Evolutionary conservation across 1,284 basidiomycete species (phyloP), one percentile per base, ranked within the genome.

Genomic region (Phlebopus sp.): DNA sequence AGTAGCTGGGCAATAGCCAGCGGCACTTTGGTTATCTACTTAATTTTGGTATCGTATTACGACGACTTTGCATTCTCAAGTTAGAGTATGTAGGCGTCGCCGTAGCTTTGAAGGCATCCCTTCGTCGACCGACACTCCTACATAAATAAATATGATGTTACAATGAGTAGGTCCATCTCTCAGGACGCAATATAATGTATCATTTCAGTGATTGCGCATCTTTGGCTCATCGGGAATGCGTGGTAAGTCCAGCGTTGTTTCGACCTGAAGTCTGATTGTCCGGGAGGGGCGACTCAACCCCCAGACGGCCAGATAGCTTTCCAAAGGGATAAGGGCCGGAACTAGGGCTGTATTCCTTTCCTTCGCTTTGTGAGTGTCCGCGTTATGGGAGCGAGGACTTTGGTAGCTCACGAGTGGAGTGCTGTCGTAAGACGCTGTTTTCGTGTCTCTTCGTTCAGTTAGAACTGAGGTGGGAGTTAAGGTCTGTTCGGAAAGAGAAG

Each of bases 241-340:
- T 11, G 17, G 37, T 15, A 15, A 21, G 3, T n/a, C 17, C 1
- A 5, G 37, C 30, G 17, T 38, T 18, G 37, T 19, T 43, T 15
- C 29, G 32, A 13, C 37, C 6, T 14, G 29, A 17, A 19, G 4
- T 2, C 8, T 30, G 8, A 21, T 19, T 19, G 27, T 30, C 27
- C 4, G 35, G 35, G n/a, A 6, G 44, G n/a, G 46, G 44, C 13
- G 32, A 25, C 19, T 36, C 50, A 21, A 29, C 30, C 21, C 51
- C 44, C 32, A 45, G 48, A 31, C 25, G 37, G 5, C 30, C 30
- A 1, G 51, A 46, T 34, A 58, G 54, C 14, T 32, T 27, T 47
- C 51, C 53, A 21, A 32, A 17, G 15, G 40, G 15, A 36, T 37
- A 51, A 4, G 42, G 19, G 38, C 34, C 40, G 13, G 38, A 4